Evolutionary conservation across 2,329 filamentous ascomycete genomes (phyloP).

Genomic region (Didymella keratinophila): DNA sequence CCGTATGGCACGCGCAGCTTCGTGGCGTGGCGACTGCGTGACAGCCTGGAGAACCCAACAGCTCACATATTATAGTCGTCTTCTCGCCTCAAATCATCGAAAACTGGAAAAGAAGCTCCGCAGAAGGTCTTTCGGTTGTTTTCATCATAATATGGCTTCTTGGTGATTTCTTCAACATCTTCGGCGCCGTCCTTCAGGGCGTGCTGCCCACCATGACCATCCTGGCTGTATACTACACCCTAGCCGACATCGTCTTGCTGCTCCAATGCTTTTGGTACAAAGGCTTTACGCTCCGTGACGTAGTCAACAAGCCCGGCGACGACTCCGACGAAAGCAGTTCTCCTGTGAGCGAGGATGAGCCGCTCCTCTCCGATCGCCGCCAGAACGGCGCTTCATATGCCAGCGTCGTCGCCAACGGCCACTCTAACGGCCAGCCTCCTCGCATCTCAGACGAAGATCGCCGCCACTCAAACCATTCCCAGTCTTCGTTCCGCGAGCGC

Average conservation of each 20-base stretch:
- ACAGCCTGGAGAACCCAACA: neutral
- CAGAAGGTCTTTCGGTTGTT: slow-evolving; percentile 86
- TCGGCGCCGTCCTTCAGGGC: slow-evolving; percentile 88
- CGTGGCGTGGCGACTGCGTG: neutral
- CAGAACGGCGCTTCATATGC: slow-evolving; percentile 31
- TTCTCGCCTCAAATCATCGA: slow-evolving; percentile 97
- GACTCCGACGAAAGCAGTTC: slow-evolving; percentile 35
- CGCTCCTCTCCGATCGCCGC: slow-evolving; percentile 44
- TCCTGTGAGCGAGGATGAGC: slow-evolving; percentile 47
- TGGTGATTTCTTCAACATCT: slow-evolving; percentile 96
- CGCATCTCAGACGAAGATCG: slow-evolving; percentile 49
- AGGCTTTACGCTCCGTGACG: slow-evolving; percentile 67
- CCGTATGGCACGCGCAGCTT: neutral
- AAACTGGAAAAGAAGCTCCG: slow-evolving; percentile 85
- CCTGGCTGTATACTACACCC: slow-evolving; percentile 90
- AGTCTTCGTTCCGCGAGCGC: slow-evolving; percentile 53
- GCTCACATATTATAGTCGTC: slow-evolving; percentile 62
- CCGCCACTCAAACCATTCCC: slow-evolving; percentile 43
- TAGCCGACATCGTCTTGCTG: slow-evolving; percentile 88
- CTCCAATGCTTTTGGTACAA: slow-evolving; percentile 95
- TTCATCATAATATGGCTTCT: slow-evolving; percentile 93
- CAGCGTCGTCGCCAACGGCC: slow-evolving; percentile 27
- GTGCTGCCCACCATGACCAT: slow-evolving; percentile 96
- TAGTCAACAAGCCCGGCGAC: slow-evolving; percentile 36
- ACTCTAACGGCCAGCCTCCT: slow-evolving; percentile 33